Evolutionary conservation across 1,139 yeast genomes (phyloP).

Genomic region (Sugiyamaella japonica): DNA sequence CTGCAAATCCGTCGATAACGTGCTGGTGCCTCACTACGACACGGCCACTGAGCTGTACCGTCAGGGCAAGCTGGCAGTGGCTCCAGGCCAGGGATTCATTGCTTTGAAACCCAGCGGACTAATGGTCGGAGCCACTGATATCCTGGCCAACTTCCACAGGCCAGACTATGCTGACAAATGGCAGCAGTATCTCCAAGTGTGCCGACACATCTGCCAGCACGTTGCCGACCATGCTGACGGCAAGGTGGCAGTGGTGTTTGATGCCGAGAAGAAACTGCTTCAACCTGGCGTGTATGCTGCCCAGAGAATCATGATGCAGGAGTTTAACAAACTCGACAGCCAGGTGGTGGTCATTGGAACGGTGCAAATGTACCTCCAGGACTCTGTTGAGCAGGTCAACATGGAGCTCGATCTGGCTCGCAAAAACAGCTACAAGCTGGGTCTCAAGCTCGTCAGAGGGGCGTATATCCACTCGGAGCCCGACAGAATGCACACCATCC

Average conservation of each 20-base stretch:
- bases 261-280: conserved; percentile 86
- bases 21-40: conserved; percentile 75
- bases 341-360: conserved; percentile 82
- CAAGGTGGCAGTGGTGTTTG: conserved; percentile 81
- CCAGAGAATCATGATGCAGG: conserved; percentile 77
- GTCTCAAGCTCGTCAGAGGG: conserved; percentile 94
- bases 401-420: conserved; percentile 66
- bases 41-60: conserved; percentile 29
- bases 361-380: conserved; percentile 85
- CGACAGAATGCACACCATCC: conserved; percentile 64
- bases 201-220: conserved; percentile 58
- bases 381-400: conserved; percentile 61
- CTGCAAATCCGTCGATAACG: conserved; percentile 59
- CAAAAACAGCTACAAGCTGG: conserved; percentile 64
- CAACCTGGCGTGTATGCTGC: conserved; percentile 91
- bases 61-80: conserved; percentile 52
- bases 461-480: conserved; percentile 93
- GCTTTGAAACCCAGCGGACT: conserved; percentile 95
- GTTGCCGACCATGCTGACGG: conserved; percentile 76
- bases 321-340: conserved; percentile 65
- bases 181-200: conserved; percentile 62
- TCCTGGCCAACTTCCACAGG: conserved; percentile 61
- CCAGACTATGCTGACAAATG: conserved; percentile 58
- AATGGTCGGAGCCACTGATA: conserved; percentile 70
- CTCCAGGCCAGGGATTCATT: conserved; percentile 45